Evolutionary conservation across 1,284 basidiomycete species (phyloP).

Genomic region (Naganishia cerealis): DNA sequence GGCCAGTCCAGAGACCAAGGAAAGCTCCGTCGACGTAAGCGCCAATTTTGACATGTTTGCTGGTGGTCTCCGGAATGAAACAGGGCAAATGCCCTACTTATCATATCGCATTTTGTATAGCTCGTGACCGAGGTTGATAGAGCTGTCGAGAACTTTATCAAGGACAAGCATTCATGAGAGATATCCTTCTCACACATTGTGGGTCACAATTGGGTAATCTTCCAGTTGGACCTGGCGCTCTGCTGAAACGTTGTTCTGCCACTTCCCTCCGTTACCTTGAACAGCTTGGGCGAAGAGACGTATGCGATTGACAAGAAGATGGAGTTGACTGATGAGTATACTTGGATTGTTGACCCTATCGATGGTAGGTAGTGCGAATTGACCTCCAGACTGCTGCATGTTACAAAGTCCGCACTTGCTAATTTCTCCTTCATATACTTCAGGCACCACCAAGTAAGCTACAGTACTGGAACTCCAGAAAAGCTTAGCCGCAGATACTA

Average conservation of each 20-base stretch:
- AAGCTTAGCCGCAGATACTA: not conserved
- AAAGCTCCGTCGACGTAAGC: conserved; percentile 31
- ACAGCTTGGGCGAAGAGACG: conserved; percentile 77
- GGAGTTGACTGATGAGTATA: conserved; percentile 68
- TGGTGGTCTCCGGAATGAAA: too few relatives aligned
- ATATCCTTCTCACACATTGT: conserved; percentile 76
- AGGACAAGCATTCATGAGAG: conserved; percentile 64
- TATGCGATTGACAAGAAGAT: conserved; percentile 63
- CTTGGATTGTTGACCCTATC: conserved; percentile 53
- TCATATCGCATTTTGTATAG: not conserved
- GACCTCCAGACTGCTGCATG: not conserved
- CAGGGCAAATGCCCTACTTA: too few relatives aligned
- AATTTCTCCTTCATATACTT: not conserved
- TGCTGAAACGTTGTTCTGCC: not conserved
- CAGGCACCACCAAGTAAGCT: conserved; percentile 31
- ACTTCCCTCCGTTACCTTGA: not conserved
- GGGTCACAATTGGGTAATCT: not conserved
- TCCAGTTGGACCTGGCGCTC: not conserved
- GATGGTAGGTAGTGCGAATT: conserved; percentile 46
- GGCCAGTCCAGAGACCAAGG: conserved; percentile 20
- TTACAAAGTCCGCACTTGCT: not conserved
- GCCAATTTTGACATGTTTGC: too few relatives aligned
- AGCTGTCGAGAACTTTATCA: conserved; percentile 82
- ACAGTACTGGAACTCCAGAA: not conserved
- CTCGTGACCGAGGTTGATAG: conserved; percentile 94